Evolutionary conservation across 169 alveolate species (phyloP).

Genomic region (Plasmodium cynomolgi): DNA sequence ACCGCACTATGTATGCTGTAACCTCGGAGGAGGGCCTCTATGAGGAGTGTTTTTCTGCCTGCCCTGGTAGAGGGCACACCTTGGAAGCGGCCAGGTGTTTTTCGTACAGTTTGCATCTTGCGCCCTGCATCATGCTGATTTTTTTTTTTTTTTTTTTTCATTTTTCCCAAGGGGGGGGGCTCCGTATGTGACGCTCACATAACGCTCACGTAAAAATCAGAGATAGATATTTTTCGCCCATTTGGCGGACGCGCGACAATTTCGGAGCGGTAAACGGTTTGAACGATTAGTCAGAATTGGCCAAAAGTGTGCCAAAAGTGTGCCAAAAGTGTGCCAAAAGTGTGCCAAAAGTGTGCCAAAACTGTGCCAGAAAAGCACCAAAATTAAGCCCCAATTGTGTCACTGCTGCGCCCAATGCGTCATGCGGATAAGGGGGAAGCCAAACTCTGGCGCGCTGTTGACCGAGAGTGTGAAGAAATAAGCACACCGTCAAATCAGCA

Average conservation of each 20-base stretch:
- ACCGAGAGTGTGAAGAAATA: background rate
- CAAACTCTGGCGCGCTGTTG: background rate
- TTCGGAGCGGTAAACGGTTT: background rate
- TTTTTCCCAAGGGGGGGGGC: background rate
- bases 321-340: no score
- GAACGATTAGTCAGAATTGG: background rate
- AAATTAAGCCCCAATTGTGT: background rate
- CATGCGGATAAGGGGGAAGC: background rate
- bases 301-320: background rate
- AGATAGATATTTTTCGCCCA: background rate
- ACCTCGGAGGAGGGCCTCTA: background rate
- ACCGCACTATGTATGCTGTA: background rate
- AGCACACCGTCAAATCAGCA: background rate
- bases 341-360: no score
- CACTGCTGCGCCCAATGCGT: background rate
- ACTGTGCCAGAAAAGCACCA: background rate
- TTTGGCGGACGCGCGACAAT: background rate
- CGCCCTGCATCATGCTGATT: background rate
- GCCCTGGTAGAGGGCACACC: background rate
- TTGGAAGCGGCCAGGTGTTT: background rate
- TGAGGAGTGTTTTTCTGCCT: background rate
- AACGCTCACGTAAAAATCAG: background rate
- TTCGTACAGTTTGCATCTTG: background rate
- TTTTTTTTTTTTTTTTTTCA: constrained; percentile 20
- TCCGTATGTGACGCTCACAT: background rate